Conservation (phyloP, 163 green algal species). For the Chloromonas sp. region DNA sequence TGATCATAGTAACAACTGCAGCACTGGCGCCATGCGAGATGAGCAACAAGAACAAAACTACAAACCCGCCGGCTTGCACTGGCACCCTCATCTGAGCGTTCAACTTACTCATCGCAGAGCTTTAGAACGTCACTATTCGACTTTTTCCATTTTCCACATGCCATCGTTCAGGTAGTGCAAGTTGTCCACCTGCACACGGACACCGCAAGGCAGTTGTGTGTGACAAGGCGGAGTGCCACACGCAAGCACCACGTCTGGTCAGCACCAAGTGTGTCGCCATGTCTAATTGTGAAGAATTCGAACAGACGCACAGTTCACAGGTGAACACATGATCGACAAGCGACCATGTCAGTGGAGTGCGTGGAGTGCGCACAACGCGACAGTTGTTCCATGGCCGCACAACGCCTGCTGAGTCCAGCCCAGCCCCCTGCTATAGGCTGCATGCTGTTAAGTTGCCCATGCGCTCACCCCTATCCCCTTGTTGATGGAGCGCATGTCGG, state of each 20-base stretch:
- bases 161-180: conserved; percentile 84
- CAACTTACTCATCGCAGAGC: too few relatives aligned
- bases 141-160: conserved; percentile 60
- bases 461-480: conserved; percentile 83
- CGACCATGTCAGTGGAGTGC: not conserved
- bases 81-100: too few relatives aligned
- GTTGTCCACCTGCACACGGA: conserved; percentile 57
- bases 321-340: not conserved
- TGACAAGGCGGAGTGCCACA: not conserved
- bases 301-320: not conserved
- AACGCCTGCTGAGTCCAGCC: not conserved
- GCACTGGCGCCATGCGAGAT: not conserved
- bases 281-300: not conserved
- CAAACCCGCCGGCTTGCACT: too few relatives aligned
- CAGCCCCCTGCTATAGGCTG: not conserved
- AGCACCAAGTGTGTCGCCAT: not conserved
- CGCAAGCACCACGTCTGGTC: not conserved
- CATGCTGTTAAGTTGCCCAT: not conserved
- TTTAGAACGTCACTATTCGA: not conserved
- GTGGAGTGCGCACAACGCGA: not conserved
- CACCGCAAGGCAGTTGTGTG: not conserved
- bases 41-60: not conserved
- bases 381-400: not conserved
- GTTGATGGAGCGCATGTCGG: conserved; percentile 84
- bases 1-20: not conserved